Evolutionary conservation across 768 basidiomycete genomes (phyloP), one percentile per base, ranked within the genome.

Genomic region (Holtermanniella nyarrowii): DNA sequence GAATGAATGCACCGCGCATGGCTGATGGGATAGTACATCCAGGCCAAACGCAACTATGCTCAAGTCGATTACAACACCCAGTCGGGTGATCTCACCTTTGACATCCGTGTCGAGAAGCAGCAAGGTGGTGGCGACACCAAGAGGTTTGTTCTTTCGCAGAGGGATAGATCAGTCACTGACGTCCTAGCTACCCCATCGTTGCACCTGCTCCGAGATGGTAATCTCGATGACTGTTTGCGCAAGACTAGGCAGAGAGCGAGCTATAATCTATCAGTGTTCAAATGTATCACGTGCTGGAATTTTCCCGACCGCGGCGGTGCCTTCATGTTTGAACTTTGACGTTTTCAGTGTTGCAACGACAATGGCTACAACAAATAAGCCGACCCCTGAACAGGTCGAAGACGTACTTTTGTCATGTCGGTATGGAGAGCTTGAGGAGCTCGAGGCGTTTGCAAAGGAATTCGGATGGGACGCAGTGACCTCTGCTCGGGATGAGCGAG

Each of bases 41-140:
- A 90, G 82, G 88, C 86, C 1, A 75, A 80, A 50, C 79, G 91
- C 31, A 96, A 96, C 69, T 97, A 88, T 82, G 85, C 85, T 63
- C 77, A 77, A 31, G 80, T 86, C 5, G 72, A 77, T 26, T 82
- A 79, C 74, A 79, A 85, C 42, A 61, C 68, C 13, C 47, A 61
- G 1, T 77, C 78, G 4, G 82, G 83, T 0, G 83, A 85, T 4
- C 61, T 96, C 58, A 72, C 79, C 5, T 96, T 86, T 56, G 85
- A 88, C 59, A 80, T 96, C 61, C 80, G 85, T 1, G 82, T 96
- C 10, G 93, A 99, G 72, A 85, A 79, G 58, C 76, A 77, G 57
- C 90, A 87, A 63, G 93, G 93, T 0, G 50, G 74, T 26, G 93
- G 93, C 5, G 77, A 81, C 53, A 96, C 88, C 21, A 77, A 82